Conservation (phyloP, 148 eudicot genomes). For the Simmondsia chinensis region DNA sequence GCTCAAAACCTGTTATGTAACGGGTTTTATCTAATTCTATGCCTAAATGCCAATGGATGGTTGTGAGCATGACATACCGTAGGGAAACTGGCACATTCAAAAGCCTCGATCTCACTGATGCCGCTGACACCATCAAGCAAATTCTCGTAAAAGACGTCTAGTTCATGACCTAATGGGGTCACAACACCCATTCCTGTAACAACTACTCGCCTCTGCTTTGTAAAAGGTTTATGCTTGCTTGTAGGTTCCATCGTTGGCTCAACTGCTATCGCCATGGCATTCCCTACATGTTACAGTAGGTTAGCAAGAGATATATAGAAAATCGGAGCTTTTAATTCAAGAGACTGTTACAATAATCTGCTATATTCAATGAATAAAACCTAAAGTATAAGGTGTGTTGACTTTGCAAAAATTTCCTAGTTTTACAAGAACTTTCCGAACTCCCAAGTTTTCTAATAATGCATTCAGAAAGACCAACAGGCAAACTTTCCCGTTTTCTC, state of each 20-base stretch:
- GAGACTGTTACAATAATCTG: no score
- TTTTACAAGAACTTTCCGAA: no score
- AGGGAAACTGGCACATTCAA: slow-evolving; percentile 70
- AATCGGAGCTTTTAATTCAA: no score
- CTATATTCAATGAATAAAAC: no score
- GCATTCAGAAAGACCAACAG: no score
- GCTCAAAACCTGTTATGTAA: no score
- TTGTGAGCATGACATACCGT: slow-evolving; percentile 40
- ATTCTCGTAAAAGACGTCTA: slow-evolving; percentile 69
- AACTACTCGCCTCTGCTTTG: slow-evolving; percentile 67
- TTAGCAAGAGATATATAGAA: background rate
- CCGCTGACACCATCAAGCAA: slow-evolving; percentile 97
- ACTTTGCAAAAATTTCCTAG: no score
- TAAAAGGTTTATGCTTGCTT: slow-evolving; percentile 35
- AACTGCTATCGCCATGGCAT: slow-evolving; percentile 57
- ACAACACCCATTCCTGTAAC: slow-evolving; percentile 97
- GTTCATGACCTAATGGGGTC: slow-evolving; percentile 69
- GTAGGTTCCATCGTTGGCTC: slow-evolving; percentile 52
- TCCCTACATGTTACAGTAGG: slow-evolving; percentile 29
- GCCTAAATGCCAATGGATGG: background rate
- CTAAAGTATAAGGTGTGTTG: no score
- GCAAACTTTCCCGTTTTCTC: no score
- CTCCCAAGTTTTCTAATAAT: no score
- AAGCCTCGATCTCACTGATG: slow-evolving; percentile 71
- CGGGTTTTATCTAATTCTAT: no score